A percentile compares a stretch with the other conserved stretches of the same genome.
Evolutionary conservation across 2,329 filamentous ascomycete genomes (phyloP).

Genomic region (Nemania sp.): DNA sequence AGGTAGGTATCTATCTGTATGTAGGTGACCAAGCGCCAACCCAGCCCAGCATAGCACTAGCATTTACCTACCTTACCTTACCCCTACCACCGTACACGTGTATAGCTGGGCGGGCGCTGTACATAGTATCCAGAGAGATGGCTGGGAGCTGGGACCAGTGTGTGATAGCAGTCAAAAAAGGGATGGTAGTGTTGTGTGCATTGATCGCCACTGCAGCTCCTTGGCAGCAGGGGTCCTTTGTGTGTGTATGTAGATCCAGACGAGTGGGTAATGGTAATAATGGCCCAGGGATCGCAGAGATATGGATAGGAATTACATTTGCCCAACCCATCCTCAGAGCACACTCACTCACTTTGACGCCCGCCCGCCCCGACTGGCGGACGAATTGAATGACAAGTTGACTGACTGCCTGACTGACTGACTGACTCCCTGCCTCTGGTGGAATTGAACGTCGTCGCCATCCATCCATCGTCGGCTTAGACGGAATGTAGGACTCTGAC

Average conservation of each 20-base stretch:
- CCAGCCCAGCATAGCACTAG: not conserved
- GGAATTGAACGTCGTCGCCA: too few relatives aligned
- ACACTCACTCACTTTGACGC: too few relatives aligned
- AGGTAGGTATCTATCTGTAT: not conserved
- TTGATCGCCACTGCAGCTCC: constrained; percentile 34
- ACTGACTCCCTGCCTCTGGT: too few relatives aligned
- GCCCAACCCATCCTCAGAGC: constrained; percentile 11
- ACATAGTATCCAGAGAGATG: constrained; percentile 9
- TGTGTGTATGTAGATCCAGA: constrained; percentile 36
- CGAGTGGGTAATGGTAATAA: constrained; percentile 30
- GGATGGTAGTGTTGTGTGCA: constrained; percentile 32
- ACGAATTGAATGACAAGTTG: too few relatives aligned
- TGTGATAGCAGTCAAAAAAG: constrained; percentile 19
- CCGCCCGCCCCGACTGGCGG: not conserved
- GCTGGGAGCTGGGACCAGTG: constrained; percentile 6
- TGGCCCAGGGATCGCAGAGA: constrained; percentile 30
- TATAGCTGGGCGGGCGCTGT: constrained; percentile 11
- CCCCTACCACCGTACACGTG: not conserved
- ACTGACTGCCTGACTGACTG: too few relatives aligned
- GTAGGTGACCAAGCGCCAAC: not conserved
- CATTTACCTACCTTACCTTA: not conserved
- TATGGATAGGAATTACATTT: constrained; percentile 32
- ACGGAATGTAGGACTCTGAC: constrained; percentile 1
- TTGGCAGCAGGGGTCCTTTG: constrained; percentile 34
- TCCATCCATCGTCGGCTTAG: not conserved